Evolutionary conservation across 164 flowering plant genomes (phyloP).

Genomic region (Chimonanthus salicifolius): DNA sequence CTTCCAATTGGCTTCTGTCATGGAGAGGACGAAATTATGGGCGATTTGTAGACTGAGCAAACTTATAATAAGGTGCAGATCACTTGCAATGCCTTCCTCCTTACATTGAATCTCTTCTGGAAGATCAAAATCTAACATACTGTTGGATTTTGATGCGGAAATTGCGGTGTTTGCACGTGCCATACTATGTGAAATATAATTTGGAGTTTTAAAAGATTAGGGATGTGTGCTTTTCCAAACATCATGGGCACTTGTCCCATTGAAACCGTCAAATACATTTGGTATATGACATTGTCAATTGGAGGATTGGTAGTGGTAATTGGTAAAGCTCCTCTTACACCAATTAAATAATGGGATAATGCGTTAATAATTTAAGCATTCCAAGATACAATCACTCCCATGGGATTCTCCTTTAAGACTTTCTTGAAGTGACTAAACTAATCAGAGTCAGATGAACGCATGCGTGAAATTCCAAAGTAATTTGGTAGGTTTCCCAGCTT

Average conservation of each 20-base stretch:
- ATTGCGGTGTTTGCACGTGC: background rate
- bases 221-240: background rate
- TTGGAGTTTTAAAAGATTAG: background rate
- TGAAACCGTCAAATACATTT: background rate
- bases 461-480: background rate
- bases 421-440: background rate
- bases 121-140: background rate
- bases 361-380: no score
- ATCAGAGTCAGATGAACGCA: background rate
- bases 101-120: background rate
- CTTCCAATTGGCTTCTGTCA: no score
- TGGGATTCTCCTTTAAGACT: background rate
- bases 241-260: background rate
- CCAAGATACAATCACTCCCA: background rate
- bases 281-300: background rate
- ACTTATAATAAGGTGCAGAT: no score
- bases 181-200: no score
- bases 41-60: no score
- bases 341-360: background rate
- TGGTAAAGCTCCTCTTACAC: background rate
- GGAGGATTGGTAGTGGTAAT: background rate
- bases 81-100: no score
- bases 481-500: background rate
- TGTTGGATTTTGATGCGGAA: no score
- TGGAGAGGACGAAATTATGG: no score